Evolutionary conservation across 139 green algal species (phyloP).

Genomic region (Yamagishiella unicocca): DNA sequence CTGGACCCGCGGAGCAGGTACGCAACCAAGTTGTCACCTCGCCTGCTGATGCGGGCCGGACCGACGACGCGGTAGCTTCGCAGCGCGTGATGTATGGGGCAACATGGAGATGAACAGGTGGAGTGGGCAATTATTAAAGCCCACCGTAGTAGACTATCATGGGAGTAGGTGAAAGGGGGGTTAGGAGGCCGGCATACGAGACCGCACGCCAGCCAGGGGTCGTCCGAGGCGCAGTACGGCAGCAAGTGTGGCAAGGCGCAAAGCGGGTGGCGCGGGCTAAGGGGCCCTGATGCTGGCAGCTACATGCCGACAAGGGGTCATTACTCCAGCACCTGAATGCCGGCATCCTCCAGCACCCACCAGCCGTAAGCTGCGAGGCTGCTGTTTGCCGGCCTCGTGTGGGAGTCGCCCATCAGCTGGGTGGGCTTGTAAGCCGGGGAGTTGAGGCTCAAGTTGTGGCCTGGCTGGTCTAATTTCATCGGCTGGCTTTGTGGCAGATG

Average conservation of each 20-base stretch:
- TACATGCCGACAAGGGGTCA: no score
- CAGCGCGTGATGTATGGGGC: no score
- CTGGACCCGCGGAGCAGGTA: background rate
- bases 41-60: constrained; percentile 13
- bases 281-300: no score
- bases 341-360: background rate
- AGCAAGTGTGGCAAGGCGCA: no score
- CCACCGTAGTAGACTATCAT: no score
- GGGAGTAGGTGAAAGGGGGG: no score
- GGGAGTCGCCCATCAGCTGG: background rate
- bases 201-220: no score
- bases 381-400: constrained; percentile 32
- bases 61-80: constrained; percentile 30
- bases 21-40: constrained; percentile 15
- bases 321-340: background rate
- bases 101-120: no score
- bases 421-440: background rate
- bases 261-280: no score
- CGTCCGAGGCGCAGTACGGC: no score
- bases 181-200: no score
- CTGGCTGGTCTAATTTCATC: background rate
- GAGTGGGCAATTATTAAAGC: no score
- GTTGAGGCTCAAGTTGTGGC: background rate
- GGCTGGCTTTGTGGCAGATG: background rate
- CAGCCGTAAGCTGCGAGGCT: constrained; percentile 8